phyloP scores from a whole-genome alignment of 257 asterid species.

The Nicotiana tabacum region DNA sequence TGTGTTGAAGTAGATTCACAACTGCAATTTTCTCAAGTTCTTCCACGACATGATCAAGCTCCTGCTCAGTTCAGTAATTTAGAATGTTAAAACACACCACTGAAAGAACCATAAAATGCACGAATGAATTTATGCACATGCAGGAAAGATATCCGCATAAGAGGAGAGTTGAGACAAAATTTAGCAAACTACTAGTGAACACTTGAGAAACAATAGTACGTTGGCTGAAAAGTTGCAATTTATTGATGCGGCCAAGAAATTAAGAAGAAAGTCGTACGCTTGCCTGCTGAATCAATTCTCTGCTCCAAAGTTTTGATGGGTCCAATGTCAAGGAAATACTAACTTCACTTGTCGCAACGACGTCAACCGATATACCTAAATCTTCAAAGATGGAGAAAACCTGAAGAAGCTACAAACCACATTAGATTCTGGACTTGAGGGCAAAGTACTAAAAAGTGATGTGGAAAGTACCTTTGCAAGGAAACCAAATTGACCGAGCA shows the following conservation, averaged over 20 bases:
- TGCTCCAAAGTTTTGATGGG: slow-evolving; percentile 94
- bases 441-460: not conserved
- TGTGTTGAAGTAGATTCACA: slow-evolving; percentile 59
- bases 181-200: not conserved
- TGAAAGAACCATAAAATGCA: not conserved
- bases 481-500: slow-evolving; percentile 94
- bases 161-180: not conserved
- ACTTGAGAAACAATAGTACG: not conserved
- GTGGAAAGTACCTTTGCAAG: slow-evolving; percentile 64
- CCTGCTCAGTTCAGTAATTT: slow-evolving; percentile 28
- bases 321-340: slow-evolving; percentile 88
- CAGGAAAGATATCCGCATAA: not conserved
- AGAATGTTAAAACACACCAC: not conserved
- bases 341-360: slow-evolving; percentile 94
- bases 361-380: slow-evolving; percentile 92
- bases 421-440: not conserved
- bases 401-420: slow-evolving; percentile 27
- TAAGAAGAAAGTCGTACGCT: slow-evolving; percentile 30
- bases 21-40: slow-evolving; percentile 72
- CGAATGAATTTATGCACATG: not conserved
- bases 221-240: not conserved
- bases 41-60: slow-evolving; percentile 63
- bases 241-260: not conserved
- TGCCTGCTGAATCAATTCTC: slow-evolving; percentile 96
- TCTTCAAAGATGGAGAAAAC: slow-evolving; percentile 85